Evolutionary conservation across 148 eudicot species (phyloP).

Genomic region (Simmondsia chinensis): DNA sequence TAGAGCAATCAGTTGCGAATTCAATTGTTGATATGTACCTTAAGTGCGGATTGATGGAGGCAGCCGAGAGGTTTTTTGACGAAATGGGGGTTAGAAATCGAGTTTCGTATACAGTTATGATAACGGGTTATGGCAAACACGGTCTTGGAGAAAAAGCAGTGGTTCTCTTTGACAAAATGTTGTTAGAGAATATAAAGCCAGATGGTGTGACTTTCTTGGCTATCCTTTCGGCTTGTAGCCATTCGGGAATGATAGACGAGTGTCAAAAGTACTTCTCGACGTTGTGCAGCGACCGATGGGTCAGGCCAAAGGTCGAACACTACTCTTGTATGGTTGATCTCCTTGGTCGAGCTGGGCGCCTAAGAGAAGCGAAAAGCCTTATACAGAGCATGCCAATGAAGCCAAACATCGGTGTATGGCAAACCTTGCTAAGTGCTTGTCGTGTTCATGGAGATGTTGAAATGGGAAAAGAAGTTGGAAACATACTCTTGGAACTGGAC

Average conservation of each 20-base stretch:
- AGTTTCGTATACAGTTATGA: slow-evolving; percentile 71
- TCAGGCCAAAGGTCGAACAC: slow-evolving; percentile 57
- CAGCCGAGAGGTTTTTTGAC: slow-evolving; percentile 47
- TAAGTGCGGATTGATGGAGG: slow-evolving; percentile 67
- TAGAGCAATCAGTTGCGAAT: slow-evolving; percentile 51
- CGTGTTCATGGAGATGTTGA: slow-evolving; percentile 67
- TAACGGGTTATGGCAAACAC: slow-evolving; percentile 76
- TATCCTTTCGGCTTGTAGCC: slow-evolving; percentile 79
- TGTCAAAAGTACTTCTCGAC: slow-evolving; percentile 52
- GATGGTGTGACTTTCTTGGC: slow-evolving; percentile 75
- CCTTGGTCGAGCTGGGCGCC: slow-evolving; percentile 80
- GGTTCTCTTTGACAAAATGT: slow-evolving; percentile 40
- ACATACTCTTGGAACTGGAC: slow-evolving; percentile 45
- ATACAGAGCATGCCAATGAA: slow-evolving; percentile 58
- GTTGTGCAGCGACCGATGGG: slow-evolving; percentile 33
- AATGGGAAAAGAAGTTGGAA: slow-evolving; percentile 64
- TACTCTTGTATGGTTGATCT: slow-evolving; percentile 90
- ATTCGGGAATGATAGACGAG: slow-evolving; percentile 63
- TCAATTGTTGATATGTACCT: slow-evolving; percentile 72
- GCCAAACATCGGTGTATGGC: slow-evolving; percentile 69
- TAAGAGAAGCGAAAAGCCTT: slow-evolving; percentile 62
- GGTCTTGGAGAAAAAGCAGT: slow-evolving; percentile 64
- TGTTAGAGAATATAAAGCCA: slow-evolving; percentile 41
- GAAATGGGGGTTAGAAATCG: slow-evolving; percentile 52
- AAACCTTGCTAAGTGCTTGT: slow-evolving; percentile 72